Base-by-base conservation (phyloP, 495 filamentous ascomycete species). In the Apodospora peruviana region DNA sequence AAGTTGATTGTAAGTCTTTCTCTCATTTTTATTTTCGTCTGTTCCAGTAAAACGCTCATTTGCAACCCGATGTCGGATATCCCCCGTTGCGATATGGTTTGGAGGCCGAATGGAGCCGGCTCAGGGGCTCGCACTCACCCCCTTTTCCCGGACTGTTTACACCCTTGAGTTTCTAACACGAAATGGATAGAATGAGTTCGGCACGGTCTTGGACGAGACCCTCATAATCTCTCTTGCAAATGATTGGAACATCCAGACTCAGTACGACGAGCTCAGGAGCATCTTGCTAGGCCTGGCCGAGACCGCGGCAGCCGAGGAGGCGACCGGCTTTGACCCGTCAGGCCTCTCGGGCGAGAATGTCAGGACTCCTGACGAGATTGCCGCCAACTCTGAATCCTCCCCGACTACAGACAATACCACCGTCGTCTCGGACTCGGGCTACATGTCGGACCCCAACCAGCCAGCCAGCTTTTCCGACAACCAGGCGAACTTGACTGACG, bases 321-420 rank as follows among this genome's bases (percentile, higher is more conserved):
- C 76, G 14, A 77, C 81, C 0, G 82, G 79, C 0, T 94, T 94
- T 59, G 88, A 95, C 50, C 81, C 88, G 0, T 90, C 86, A 10
- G 89, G 86, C 2, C 81, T 80, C 27, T 12, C 43, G 10, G 27
- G 51, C 11, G 55, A 62, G 3, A 16, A 43, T 1, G 52, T 22
- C 4, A 19, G 38, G 1, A 19, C 24, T 11, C 40, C 47, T 10
- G 60, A 62, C 10, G 60, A 56, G 24, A 49, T 40, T 3, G 44
- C 34, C 3, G 48, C 56, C 18, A 60, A 46, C 22, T 45, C 40
- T 44, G 45, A 58, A 40, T 36, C 46, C 12, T 25, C 45, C 18
- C 44, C 49, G 23, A 17, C 22, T 9, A 55, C 53, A 11, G 53
- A 61, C 45, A 62, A 41, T 27, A 51, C 53, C 29, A 66, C 62